phyloP scores from a whole-genome alignment of 2,329 filamentous ascomycete species.

The Pseudogymnoascus sp. region DNA sequence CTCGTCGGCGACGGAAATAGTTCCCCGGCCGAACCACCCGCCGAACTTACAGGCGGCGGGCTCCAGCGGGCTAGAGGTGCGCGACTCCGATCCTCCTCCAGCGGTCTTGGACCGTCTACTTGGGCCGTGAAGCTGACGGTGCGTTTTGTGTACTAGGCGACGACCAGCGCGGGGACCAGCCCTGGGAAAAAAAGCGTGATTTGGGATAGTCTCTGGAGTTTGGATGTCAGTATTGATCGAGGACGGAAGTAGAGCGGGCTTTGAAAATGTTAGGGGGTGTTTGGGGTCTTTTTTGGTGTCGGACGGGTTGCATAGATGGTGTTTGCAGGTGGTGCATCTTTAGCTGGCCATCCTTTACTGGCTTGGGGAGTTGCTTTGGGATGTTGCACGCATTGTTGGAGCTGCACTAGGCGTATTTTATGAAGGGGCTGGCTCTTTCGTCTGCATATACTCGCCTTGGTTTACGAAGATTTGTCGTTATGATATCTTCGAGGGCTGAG shows the following conservation, averaged over 20 bases:
- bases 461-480: not conserved
- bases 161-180: conserved; percentile 30
- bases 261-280: not conserved
- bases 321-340: not conserved
- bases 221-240: conserved; percentile 49
- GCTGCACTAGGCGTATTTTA: not conserved
- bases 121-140: conserved; percentile 12
- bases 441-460: not conserved
- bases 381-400: not conserved
- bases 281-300: not conserved
- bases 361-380: not conserved
- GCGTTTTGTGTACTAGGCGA: conserved; percentile 32
- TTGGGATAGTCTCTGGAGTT: conserved; percentile 54
- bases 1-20: not conserved
- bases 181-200: conserved; percentile 45
- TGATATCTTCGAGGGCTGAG: not conserved
- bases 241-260: conserved; percentile 15
- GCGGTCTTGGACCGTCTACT: conserved; percentile 11
- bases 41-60: conserved; percentile 5
- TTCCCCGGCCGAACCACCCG: not conserved
- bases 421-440: not conserved
- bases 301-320: not conserved
- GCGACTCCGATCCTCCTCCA: conserved; percentile 6
- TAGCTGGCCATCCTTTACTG: not conserved
- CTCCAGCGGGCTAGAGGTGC: conserved; percentile 12